Conservation (phyloP, 495 filamentous ascomycete species). For the Thozetella sp. region DNA sequence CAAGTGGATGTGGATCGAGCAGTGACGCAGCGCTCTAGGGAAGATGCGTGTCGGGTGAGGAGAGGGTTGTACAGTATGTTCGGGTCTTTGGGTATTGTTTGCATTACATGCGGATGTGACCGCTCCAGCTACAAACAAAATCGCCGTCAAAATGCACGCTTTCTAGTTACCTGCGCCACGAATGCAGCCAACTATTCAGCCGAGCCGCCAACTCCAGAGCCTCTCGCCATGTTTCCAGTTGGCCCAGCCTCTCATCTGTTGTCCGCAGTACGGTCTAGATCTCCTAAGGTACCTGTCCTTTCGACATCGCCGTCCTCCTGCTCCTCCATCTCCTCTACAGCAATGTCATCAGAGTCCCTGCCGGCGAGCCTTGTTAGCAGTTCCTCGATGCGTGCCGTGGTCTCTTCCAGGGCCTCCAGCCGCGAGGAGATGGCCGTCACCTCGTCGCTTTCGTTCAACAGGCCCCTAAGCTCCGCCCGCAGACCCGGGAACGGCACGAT, state of each 20-base stretch:
- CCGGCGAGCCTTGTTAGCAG: constrained; percentile 29
- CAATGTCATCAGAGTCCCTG: constrained; percentile 2
- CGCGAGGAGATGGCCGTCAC: constrained; percentile 27
- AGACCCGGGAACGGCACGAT: constrained; percentile 42
- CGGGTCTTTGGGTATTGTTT: too few relatives aligned
- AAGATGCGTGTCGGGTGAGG: too few relatives aligned
- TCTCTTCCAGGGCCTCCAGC: constrained; percentile 37
- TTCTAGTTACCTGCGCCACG: too few relatives aligned
- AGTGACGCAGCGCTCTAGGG: too few relatives aligned
- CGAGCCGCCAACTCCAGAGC: too few relatives aligned
- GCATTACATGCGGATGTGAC: too few relatives aligned
- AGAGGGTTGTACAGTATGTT: too few relatives aligned
- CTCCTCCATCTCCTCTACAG: not conserved
- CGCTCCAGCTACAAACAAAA: too few relatives aligned
- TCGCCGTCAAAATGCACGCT: too few relatives aligned
- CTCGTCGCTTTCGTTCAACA: constrained; percentile 39
- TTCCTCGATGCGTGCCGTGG: constrained; percentile 34
- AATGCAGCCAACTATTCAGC: too few relatives aligned
- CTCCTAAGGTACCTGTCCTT: not conserved
- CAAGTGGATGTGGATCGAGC: too few relatives aligned
- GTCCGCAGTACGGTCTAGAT: not conserved
- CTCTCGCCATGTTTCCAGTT: too few relatives aligned
- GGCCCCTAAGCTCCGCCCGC: constrained; percentile 31
- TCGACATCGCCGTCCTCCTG: constrained; percentile 4
- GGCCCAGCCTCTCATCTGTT: not conserved